Conservation (phyloP, 2,329 filamentous ascomycete genomes). For the Calonectria pteridis region DNA sequence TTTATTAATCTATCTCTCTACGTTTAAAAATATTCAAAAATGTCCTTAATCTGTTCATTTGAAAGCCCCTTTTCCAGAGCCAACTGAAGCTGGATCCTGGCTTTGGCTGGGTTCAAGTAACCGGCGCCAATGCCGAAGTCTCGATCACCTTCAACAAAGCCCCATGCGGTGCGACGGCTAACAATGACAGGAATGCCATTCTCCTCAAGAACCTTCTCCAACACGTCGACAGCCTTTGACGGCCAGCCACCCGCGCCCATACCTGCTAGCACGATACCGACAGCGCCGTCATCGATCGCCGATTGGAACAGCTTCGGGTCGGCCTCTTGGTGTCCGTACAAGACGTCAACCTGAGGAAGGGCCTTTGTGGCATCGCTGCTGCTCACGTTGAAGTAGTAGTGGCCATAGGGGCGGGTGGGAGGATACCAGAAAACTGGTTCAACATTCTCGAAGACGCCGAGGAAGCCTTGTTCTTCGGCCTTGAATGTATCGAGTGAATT, state of each 20-base stretch:
- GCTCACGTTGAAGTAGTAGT: conserved; percentile 56
- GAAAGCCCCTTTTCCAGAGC: conserved; percentile 42
- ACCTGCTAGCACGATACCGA: conserved; percentile 67
- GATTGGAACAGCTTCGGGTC: conserved; percentile 59
- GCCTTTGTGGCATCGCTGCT: conserved; percentile 37
- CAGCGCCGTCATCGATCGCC: conserved; percentile 60
- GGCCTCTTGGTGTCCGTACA: conserved; percentile 66
- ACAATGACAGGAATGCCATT: conserved; percentile 61
- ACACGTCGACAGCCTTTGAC: conserved; percentile 49
- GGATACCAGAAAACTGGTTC: conserved; percentile 71
- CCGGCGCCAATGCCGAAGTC: conserved; percentile 57
- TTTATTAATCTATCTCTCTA: background rate
- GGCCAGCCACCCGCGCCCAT: conserved; percentile 66
- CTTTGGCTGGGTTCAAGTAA: conserved; percentile 67
- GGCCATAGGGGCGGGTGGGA: conserved; percentile 59
- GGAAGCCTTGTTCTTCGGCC: conserved; percentile 66
- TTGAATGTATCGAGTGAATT: conserved; percentile 73
- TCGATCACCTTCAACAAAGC: conserved; percentile 57
- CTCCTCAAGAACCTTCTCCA: conserved; percentile 57
- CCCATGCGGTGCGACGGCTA: conserved; percentile 62
- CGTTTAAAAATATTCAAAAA: conserved; percentile 2
- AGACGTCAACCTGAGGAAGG: conserved; percentile 67
- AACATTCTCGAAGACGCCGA: conserved; percentile 69
- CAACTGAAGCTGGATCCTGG: conserved; percentile 62
- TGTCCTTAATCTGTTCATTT: conserved; percentile 28